Evolutionary conservation across 1,284 basidiomycete genomes (phyloP).

Genomic region (Ustilago crameri): DNA sequence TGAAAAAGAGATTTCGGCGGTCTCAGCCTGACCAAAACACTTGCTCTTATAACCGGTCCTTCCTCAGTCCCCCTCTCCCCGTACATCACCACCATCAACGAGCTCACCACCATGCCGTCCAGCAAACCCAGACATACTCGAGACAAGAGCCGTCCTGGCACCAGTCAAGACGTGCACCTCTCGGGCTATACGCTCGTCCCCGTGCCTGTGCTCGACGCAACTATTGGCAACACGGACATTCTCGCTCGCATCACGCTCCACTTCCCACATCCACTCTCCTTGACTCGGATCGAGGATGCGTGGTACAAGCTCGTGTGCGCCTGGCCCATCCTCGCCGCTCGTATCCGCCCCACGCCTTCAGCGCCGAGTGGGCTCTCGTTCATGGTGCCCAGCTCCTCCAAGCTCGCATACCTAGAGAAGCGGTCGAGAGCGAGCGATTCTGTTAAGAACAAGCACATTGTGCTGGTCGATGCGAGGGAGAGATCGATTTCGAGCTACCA

Average conservation of each 20-base stretch:
- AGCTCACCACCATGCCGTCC: no score
- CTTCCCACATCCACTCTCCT: slow-evolving; percentile 10
- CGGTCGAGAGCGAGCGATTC: slow-evolving; percentile 4
- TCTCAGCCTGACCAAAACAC: no score
- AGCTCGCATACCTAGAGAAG: slow-evolving; percentile 9
- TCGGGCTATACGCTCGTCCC: slow-evolving; percentile 12
- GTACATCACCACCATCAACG: no score
- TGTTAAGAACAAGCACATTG: slow-evolving; percentile 9
- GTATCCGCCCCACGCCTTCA: slow-evolving; percentile 14
- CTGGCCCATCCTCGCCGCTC: slow-evolving; percentile 31
- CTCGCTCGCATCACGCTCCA: slow-evolving; percentile 22
- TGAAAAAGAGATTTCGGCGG: no score
- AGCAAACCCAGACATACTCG: no score
- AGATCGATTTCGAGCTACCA: slow-evolving; percentile 18
- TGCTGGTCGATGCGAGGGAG: slow-evolving; percentile 4
- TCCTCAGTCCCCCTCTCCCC: no score
- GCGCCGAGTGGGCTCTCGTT: slow-evolving; percentile 16
- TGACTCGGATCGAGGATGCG: slow-evolving; percentile 9
- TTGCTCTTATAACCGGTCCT: no score
- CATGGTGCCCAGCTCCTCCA: slow-evolving; percentile 7
- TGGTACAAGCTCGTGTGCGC: slow-evolving; percentile 23
- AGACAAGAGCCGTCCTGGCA: no score
- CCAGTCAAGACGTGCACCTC: no score
- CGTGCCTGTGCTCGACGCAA: slow-evolving; percentile 16
- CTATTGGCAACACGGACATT: slow-evolving; percentile 24